Base-by-base conservation (phyloP, 345 rosid genomes). In the Eucalyptus curtisii region DNA sequence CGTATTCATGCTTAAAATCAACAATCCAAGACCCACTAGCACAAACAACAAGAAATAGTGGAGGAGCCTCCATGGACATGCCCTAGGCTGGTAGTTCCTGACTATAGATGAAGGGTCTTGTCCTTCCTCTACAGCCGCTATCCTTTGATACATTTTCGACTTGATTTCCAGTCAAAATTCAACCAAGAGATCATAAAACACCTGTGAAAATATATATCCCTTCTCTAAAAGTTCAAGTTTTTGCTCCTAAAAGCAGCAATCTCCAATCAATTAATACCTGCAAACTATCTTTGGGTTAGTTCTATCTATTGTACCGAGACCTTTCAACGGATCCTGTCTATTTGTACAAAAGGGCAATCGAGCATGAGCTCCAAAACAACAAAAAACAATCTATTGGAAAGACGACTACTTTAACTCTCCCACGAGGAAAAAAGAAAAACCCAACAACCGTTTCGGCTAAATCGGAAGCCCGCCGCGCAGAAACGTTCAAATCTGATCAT, bases 111-210 rank as follows among this genome's bases (percentile, higher is more conserved):
- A 55, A 53, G 86, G 90, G 27, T 94, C 95, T 88, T 93, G 92
- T 10, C 94, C 94, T 89, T 96, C 98, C 90, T 95, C 98, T 91
- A 91, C 76, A 49, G 92, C 90, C 86, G 44, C 86, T 44, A 85
- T 85, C 90, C 88, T 91, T 37, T 91, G 59, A 88, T 89, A 90
- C 92, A 91, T 90, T 87, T 81, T 88, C 12, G 30, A 90, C 66
- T 31, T 61, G 87, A 86, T n/a, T 53, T 24, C 25, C 88, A 87
- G 25, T 42, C 86, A 49, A 52, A 47, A 49, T 87, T 55, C 7
- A 86, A 87, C 31, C 85, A 52, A 53, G 55, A 45, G 81, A 47
- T 82, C 30, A 25, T 47, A 45, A 87, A 17, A 48, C n/a, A 52
- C 42, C 81, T 20, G 45, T 1, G 44, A 71, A 87, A 87, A 33